These are phyloP conservation scores for Exophiala viscosa DNA, from an alignment of 2,329 filamentous ascomycete genomes.

Conservation along the genomic window DNA sequence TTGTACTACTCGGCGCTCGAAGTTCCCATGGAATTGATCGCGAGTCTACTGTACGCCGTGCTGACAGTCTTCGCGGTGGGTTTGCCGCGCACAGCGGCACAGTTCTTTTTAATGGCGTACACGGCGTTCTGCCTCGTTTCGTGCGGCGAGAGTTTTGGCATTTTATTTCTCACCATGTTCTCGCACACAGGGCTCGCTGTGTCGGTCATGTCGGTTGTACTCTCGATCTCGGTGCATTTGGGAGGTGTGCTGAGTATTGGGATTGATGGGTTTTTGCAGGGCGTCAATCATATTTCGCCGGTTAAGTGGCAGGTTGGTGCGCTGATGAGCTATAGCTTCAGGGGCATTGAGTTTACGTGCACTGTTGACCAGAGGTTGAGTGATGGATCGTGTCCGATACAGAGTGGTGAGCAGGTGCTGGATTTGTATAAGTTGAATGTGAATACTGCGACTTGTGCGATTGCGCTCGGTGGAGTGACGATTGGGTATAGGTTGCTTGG, in stretches of 20 bases:
- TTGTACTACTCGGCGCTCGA: slow-evolving; percentile 67
- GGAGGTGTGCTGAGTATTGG: slow-evolving; percentile 67
- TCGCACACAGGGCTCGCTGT: slow-evolving; percentile 71
- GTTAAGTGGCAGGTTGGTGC: slow-evolving; percentile 67
- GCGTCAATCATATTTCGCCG: slow-evolving; percentile 67
- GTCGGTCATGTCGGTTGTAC: slow-evolving; percentile 65
- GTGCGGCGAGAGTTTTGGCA: slow-evolving; percentile 71
- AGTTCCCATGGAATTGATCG: slow-evolving; percentile 66
- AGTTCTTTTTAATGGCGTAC: slow-evolving; percentile 66
- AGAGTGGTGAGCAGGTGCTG: slow-evolving; percentile 64
- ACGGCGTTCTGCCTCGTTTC: slow-evolving; percentile 69
- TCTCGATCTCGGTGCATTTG: slow-evolving; percentile 69
- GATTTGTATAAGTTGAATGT: slow-evolving; percentile 64
- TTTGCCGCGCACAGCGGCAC: slow-evolving; percentile 57
- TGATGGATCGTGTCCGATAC: slow-evolving; percentile 61
- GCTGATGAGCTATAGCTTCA: slow-evolving; percentile 62
- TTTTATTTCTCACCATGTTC: slow-evolving; percentile 77
- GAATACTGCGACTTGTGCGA: slow-evolving; percentile 58
- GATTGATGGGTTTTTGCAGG: slow-evolving; percentile 63
- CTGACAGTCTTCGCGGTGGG: slow-evolving; percentile 63
- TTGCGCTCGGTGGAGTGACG: slow-evolving; percentile 60
- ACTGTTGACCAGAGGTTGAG: slow-evolving; percentile 56
- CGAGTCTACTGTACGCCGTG: slow-evolving; percentile 62
- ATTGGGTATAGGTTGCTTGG: slow-evolving; percentile 62
- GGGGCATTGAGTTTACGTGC: slow-evolving; percentile 62